Conservation (phyloP, 768 basidiomycete species). For the Collybia sordida region DNA sequence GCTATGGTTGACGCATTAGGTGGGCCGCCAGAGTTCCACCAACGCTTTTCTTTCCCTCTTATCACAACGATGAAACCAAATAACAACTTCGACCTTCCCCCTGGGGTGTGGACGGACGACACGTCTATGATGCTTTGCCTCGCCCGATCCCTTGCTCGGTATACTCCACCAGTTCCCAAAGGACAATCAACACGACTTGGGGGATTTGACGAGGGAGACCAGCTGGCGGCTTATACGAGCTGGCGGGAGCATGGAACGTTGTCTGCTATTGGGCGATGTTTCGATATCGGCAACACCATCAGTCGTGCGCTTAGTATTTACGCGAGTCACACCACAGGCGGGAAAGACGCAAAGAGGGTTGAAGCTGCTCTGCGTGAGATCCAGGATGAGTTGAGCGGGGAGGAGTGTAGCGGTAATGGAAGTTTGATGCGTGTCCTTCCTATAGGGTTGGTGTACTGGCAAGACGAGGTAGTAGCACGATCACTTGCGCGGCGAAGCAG, state of each 20-base stretch:
- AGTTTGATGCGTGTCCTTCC: slow-evolving; percentile 48
- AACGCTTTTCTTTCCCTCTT: slow-evolving; percentile 36
- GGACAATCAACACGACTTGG: not conserved
- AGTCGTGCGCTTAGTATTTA: slow-evolving; percentile 32
- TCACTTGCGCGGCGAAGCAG: slow-evolving; percentile 38
- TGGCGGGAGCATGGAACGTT: slow-evolving; percentile 13
- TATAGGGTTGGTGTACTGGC: slow-evolving; percentile 42
- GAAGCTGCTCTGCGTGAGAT: slow-evolving; percentile 27
- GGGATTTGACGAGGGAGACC: slow-evolving; percentile 17
- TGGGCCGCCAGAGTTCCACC: slow-evolving; percentile 39
- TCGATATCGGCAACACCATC: slow-evolving; percentile 37
- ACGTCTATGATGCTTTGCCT: slow-evolving; percentile 48
- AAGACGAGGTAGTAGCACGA: slow-evolving; percentile 27
- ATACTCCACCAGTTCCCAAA: slow-evolving; percentile 8
- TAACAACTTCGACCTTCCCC: slow-evolving; percentile 30
- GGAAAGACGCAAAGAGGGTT: slow-evolving; percentile 8
- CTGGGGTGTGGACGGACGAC: slow-evolving; percentile 49
- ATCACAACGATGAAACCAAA: slow-evolving; percentile 37
- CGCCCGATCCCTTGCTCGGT: slow-evolving; percentile 36
- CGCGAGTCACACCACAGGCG: not conserved
- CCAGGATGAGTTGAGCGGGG: slow-evolving; percentile 21
- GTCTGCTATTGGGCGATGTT: slow-evolving; percentile 18
- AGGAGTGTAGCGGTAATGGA: slow-evolving; percentile 35
- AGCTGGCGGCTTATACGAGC: slow-evolving; percentile 12
- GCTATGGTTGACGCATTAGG: slow-evolving; percentile 48